Base-by-base conservation (phyloP, 1,139 yeast species). In the Sugiyamaella pinicola region DNA sequence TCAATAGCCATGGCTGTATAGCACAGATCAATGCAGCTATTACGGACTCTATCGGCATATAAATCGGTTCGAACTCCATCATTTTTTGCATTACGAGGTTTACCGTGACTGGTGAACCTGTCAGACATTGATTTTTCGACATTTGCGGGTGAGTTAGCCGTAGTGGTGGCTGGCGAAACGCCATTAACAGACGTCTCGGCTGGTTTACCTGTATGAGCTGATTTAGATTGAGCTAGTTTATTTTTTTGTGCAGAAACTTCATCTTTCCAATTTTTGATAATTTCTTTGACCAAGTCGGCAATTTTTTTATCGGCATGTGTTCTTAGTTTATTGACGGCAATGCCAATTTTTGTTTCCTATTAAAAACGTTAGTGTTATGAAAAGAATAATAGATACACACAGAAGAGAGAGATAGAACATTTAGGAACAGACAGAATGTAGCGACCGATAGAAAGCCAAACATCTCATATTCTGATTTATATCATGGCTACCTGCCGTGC, bases 291-390 rank as follows among this genome's bases (percentile, higher is more conserved):
- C 49, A 86, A 73, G 5, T 80, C 72, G 15, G 84, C 77, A 47
- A 93, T 83, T 56, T 85, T 87, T 21, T 77, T 63, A 67, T 87
- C 88, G 21, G 75, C 65, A 59, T 87, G 87, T 9, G 85, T 73
- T 61, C 96, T 80, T 65, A 85, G 82, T 71, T 89, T 90, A 72
- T 95, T 95, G 45, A 93, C 98, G 5, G 93, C 95, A 22, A 93
- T 95, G 56, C 99, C 99, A n/a, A 93, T 93, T 70, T 89, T 90
- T n/a, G 99, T 93, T 67, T 91, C 89, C 68, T 73, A 63, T n/a
- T n/a, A n/a, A n/a, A 9, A 9, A 21, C 5, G 48, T 35, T 35
- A 34, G 48, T 15, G 19, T 31, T 4, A 31, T n/a, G n/a, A n/a
- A n/a, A n/a, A n/a, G n/a, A n/a, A n/a, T n/a, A n/a, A n/a, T n/a